phyloP scores from a whole-genome alignment of 257 asterid genomes.

The Forsythia viridissima region DNA sequence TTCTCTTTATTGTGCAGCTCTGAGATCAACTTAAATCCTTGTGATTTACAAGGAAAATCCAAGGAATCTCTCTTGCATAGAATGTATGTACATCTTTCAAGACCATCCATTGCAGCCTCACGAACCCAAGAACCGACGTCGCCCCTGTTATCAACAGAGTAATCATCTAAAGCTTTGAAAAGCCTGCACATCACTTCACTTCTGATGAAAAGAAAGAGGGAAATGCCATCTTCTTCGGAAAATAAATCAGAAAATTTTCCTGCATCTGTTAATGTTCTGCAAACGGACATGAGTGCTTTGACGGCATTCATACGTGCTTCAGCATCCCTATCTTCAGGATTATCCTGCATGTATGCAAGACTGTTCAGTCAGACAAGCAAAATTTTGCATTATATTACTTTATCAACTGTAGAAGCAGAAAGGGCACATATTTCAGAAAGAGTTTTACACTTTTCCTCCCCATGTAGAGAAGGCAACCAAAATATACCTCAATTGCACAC shows the following conservation, averaged over 20 bases:
- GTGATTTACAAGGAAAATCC: constrained; percentile 24
- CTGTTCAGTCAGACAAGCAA: constrained; percentile 21
- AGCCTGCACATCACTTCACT: constrained; percentile 78
- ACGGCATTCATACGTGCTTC: constrained; percentile 93
- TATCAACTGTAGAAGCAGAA: background rate
- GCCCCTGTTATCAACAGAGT: constrained; percentile 93
- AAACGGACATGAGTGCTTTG: constrained; percentile 77
- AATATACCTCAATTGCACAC: constrained; percentile 79
- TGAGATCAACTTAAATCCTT: constrained; percentile 28
- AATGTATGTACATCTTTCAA: constrained; percentile 83
- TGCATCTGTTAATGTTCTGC: constrained; percentile 62
- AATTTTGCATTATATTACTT: background rate
- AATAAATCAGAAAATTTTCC: constrained; percentile 42
- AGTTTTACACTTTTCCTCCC: constrained; percentile 13
- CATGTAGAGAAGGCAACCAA: constrained; percentile 24
- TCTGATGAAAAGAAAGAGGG: constrained; percentile 56
- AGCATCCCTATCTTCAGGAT: constrained; percentile 88
- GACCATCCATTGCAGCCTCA: constrained; percentile 93
- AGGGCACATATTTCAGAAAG: constrained; percentile 7
- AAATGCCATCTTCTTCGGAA: constrained; percentile 50
- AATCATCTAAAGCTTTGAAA: constrained; percentile 87
- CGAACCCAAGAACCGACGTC: constrained; percentile 99
- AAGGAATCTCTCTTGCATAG: constrained; percentile 62
- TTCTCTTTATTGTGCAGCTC: constrained; percentile 34
- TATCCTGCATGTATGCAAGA: constrained; percentile 53